Evolutionary conservation across 2,329 filamentous ascomycete species (phyloP).

Genomic region (Exophiala phaeomuriformis): DNA sequence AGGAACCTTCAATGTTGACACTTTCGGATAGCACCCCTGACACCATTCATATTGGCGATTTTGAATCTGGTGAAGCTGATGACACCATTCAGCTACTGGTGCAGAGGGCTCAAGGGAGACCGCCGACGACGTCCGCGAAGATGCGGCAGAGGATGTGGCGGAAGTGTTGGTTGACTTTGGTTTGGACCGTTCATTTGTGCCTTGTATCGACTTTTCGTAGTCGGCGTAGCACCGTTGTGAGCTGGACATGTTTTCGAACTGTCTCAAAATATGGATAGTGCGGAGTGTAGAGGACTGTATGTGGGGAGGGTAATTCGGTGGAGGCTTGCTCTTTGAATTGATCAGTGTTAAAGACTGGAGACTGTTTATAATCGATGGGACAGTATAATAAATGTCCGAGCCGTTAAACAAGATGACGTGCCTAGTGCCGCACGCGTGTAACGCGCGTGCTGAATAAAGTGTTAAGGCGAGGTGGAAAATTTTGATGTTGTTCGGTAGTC

Average conservation of each 20-base stretch:
- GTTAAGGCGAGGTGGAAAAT: too few species aligned
- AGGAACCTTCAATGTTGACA: slow-evolving; percentile 11
- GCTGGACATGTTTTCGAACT: neutral
- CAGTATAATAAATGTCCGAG: too few species aligned
- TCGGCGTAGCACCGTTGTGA: slow-evolving; percentile 13
- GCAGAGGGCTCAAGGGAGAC: slow-evolving; percentile 21
- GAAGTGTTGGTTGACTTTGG: slow-evolving; percentile 7
- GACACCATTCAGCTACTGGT: slow-evolving; percentile 25
- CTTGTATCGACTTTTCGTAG: slow-evolving; percentile 11
- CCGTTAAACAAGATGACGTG: too few species aligned
- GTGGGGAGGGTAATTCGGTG: neutral
- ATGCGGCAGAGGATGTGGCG: slow-evolving; percentile 11
- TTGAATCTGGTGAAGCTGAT: slow-evolving; percentile 26
- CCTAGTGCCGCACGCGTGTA: too few species aligned
- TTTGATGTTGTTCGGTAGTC: too few species aligned
- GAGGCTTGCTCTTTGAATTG: neutral
- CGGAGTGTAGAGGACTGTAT: neutral
- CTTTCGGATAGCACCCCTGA: slow-evolving; percentile 19
- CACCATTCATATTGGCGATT: slow-evolving; percentile 26
- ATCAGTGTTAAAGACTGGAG: neutral
- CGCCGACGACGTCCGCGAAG: slow-evolving; percentile 18
- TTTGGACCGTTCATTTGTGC: slow-evolving; percentile 1
- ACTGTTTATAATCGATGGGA: too few species aligned
- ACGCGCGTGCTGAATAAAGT: too few species aligned
- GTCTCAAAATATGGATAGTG: neutral